Evolutionary conservation across 306 rosid genomes (phyloP), one percentile per base, ranked within the genome.

Genomic region (Rosa rugosa): DNA sequence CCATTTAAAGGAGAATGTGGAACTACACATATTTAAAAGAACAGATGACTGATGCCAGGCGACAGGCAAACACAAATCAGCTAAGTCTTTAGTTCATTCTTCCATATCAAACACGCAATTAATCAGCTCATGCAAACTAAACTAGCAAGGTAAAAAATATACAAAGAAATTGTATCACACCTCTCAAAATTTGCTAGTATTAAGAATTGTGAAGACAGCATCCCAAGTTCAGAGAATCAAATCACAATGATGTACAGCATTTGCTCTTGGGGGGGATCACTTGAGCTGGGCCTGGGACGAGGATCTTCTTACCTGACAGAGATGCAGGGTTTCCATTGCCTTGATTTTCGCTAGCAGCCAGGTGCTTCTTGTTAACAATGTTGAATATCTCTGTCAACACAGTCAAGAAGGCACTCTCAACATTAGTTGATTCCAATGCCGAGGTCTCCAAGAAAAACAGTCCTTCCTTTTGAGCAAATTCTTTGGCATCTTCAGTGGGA

Each of bases 381-480:
- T 89, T 92, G 93, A 92, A 94, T 71, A 94, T 92, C 87, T 94
- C 98, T 3, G 97, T 92, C 80, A 94, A 83, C 71, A 94, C 88
- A 34, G 97, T 94, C 77, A 83, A 66, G 91, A 94, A 94, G 80
- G 97, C 97, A 12, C 81, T 77, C 88, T 94, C 98, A 25, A 94
- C 97, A n/a, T 94, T 94, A 42, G 98, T 92, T 4, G 97, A 84
- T 83, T 90, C 88, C 78, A 94, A 74, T 17, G 98, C 98, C 0
- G 98, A 94, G 71, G 98, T 94, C 88, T 94, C 98, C 70, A 94
- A 74, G 93, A 94, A 94, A 79, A 94, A 94, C 11, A 94, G 82
- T 40, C 97, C 98, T 88, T 94, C 98, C 80, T 92, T 94, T 83
- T 94, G 90, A 34, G 98, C 98, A 64, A 94, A 94, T 75, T 94